Evolutionary conservation across 2,329 filamentous ascomycete genomes (phyloP).

Genomic region (Mariannaea sp.): DNA sequence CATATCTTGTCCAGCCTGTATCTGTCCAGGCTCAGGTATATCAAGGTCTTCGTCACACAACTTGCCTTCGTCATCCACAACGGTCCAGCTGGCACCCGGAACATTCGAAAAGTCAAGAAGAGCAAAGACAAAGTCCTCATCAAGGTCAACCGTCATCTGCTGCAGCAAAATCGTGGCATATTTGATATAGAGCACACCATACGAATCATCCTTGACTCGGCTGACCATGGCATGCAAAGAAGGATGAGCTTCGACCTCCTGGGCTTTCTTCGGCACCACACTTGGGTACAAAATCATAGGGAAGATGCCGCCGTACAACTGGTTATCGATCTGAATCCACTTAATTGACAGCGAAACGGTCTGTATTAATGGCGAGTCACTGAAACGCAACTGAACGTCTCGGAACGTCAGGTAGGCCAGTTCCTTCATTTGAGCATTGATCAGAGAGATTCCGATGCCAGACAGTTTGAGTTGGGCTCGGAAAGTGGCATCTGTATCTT

Average conservation of each 20-base stretch:
- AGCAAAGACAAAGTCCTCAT: slow-evolving; percentile 97
- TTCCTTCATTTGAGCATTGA: slow-evolving; percentile 91
- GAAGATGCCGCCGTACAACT: slow-evolving; percentile 97
- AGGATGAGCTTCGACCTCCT: slow-evolving; percentile 94
- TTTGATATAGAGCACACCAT: slow-evolving; percentile 97
- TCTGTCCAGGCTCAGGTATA: slow-evolving; percentile 87
- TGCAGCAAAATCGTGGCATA: slow-evolving; percentile 93
- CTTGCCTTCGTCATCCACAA: slow-evolving; percentile 73
- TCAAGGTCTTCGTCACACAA: slow-evolving; percentile 89
- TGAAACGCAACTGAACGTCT: slow-evolving; percentile 88
- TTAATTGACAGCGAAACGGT: slow-evolving; percentile 90
- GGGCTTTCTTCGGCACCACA: slow-evolving; percentile 94
- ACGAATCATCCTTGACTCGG: slow-evolving; percentile 96
- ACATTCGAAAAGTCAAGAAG: slow-evolving; percentile 94
- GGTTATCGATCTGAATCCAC: slow-evolving; percentile 99
- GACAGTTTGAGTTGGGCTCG: slow-evolving; percentile 86
- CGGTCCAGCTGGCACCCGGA: slow-evolving; percentile 80
- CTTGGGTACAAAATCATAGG: slow-evolving; percentile 96
- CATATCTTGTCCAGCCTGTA: slow-evolving; percentile 87
- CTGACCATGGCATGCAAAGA: slow-evolving; percentile 92
- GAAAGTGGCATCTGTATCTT: slow-evolving; percentile 87
- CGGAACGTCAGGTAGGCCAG: slow-evolving; percentile 92
- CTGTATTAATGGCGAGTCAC: slow-evolving; percentile 91
- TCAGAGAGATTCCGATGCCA: slow-evolving; percentile 88
- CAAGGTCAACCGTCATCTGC: slow-evolving; percentile 97